Conservation (phyloP, 495 filamentous ascomycete genomes). For the Lentithecium fluviatile region DNA sequence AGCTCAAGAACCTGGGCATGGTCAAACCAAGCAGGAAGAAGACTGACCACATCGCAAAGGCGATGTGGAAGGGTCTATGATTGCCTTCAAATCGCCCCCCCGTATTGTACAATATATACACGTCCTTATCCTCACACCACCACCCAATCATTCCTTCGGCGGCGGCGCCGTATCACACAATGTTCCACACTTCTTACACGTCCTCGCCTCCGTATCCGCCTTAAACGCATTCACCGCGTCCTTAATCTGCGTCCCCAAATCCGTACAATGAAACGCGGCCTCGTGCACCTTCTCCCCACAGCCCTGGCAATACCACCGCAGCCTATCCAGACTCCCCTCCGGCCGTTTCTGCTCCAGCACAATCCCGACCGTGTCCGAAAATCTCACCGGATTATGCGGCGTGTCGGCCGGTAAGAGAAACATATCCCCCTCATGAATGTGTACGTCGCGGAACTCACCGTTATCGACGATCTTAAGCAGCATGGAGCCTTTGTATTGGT, state of each 20-base stretch:
- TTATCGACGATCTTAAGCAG: conserved; percentile 82
- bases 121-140: neutral
- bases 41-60: conserved; percentile 83
- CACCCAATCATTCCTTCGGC: conserved; percentile 13
- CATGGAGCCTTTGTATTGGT: conserved; percentile 91
- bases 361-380: conserved; percentile 70
- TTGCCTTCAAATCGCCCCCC: neutral
- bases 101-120: conserved; percentile 6
- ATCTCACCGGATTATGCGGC: conserved; percentile 78
- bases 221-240: conserved; percentile 83
- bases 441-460: conserved; percentile 71
- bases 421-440: conserved; percentile 89
- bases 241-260: conserved; percentile 97
- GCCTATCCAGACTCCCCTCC: conserved; percentile 64
- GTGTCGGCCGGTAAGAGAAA: conserved; percentile 88
- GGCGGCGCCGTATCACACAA: conserved; percentile 56
- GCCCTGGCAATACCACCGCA: conserved; percentile 85
- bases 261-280: conserved; percentile 80
- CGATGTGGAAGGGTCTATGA: conserved; percentile 67
- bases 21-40: conserved; percentile 88
- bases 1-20: conserved; percentile 80
- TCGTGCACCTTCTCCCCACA: conserved; percentile 80
- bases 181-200: conserved; percentile 73
- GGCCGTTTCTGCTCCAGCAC: conserved; percentile 88
- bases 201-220: conserved; percentile 66